phyloP scores from a whole-genome alignment of 192 early-diverging fungal species.

The Coemansia sp. region DNA sequence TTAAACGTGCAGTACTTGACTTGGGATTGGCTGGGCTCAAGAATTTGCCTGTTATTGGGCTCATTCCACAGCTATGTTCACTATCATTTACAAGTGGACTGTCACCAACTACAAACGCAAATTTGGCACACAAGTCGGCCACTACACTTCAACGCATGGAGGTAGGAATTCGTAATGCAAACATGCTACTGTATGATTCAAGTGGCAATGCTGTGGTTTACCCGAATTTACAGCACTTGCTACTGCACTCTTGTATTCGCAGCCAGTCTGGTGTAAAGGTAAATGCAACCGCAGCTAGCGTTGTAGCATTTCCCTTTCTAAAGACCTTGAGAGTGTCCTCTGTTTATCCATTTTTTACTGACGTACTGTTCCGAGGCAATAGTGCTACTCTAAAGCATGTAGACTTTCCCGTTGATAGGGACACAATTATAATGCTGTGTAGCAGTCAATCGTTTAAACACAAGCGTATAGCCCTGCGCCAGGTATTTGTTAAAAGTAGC shows the following conservation, averaged over 20 bases:
- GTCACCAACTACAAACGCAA: background rate
- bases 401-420: background rate
- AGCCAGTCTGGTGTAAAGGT: background rate
- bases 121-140: background rate
- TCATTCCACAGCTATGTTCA: background rate
- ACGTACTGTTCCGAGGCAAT: constrained; percentile 17
- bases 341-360: constrained; percentile 12
- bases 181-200: background rate
- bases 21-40: background rate
- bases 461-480: background rate
- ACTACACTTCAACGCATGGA: background rate
- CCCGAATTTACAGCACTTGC: constrained; percentile 6
- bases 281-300: background rate
- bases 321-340: background rate
- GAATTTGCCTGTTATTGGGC: background rate
- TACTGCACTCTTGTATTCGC: background rate
- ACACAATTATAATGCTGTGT: background rate
- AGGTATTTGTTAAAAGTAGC: background rate
- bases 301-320: constrained; percentile 2
- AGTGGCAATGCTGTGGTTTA: background rate
- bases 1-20: background rate
- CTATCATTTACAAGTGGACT: background rate
- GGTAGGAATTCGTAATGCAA: background rate
- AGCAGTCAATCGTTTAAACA: background rate
- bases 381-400: constrained; percentile 10